Evolutionary conservation across 108 stramenopile genomes (phyloP).

Genomic region (Cyclostephanos tholiformis): DNA sequence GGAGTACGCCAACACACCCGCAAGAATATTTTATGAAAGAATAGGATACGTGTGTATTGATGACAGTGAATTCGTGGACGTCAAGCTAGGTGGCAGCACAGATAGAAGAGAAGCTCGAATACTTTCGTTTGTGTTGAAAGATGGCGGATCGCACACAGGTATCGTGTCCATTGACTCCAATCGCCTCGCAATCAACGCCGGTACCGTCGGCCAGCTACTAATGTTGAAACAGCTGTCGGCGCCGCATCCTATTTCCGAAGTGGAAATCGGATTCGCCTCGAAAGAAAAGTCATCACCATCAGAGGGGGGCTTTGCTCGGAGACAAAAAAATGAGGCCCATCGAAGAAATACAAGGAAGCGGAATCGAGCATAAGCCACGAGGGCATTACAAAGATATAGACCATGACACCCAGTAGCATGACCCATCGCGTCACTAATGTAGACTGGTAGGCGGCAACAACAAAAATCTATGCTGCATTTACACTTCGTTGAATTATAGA

Average conservation of each 20-base stretch:
- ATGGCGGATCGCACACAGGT: neutral
- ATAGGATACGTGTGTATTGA: constrained; percentile 43
- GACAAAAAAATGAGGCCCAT: no score
- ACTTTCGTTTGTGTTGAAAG: neutral
- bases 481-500: no score
- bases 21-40: constrained; percentile 52
- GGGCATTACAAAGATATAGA: no score
- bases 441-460: no score
- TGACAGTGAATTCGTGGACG: neutral
- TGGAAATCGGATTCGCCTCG: no score
- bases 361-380: no score
- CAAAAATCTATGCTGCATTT: no score
- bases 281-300: no score
- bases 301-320: no score
- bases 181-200: constrained; percentile 45
- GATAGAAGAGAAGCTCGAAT: neutral
- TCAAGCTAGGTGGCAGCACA: neutral
- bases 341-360: no score
- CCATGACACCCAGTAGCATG: no score
- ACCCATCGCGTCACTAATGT: no score
- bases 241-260: neutral
- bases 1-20: constrained; percentile 44
- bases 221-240: constrained; percentile 44
- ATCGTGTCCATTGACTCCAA: constrained; percentile 10
- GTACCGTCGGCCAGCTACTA: constrained; percentile 41